Evolutionary conservation across 1,284 basidiomycete species (phyloP).

Genomic region (Polyporus tsugae): DNA sequence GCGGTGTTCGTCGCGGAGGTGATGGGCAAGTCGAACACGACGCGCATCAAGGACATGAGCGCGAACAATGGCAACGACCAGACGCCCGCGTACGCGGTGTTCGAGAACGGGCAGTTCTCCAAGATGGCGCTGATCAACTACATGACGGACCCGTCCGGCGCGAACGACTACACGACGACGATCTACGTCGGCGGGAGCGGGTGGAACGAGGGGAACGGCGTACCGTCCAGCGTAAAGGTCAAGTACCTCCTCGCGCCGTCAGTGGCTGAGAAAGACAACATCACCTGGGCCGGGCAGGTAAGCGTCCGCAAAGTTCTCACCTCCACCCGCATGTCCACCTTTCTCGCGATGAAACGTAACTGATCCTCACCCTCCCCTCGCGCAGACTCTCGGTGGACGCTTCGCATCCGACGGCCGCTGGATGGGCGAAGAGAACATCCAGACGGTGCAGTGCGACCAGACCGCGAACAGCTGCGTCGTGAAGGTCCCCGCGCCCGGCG

Average conservation of each 20-base stretch:
- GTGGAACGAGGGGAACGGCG: conserved; percentile 44
- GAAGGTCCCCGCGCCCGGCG: conserved; percentile 71
- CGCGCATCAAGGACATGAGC: conserved; percentile 66
- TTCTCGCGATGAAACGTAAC: neutral
- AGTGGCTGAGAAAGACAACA: conserved; percentile 69
- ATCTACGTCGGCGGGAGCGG: conserved; percentile 53
- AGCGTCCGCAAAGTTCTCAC: conserved; percentile 10
- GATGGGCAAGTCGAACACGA: conserved; percentile 63
- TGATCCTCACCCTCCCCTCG: neutral
- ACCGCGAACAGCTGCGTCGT: conserved; percentile 62
- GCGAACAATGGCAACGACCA: conserved; percentile 56
- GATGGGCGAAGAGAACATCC: conserved; percentile 58
- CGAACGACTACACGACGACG: conserved; percentile 56
- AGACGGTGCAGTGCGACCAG: conserved; percentile 62
- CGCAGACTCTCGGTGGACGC: conserved; percentile 69
- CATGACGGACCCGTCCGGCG: conserved; percentile 58
- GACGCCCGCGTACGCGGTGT: conserved; percentile 78
- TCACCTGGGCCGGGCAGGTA: conserved; percentile 75
- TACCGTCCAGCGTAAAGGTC: conserved; percentile 57
- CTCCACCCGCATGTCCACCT: neutral
- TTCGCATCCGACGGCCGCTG: conserved; percentile 73
- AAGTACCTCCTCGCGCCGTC: conserved; percentile 59
- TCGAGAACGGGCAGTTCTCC: conserved; percentile 63
- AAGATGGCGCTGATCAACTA: conserved; percentile 79
- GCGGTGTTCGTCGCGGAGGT: conserved; percentile 72